Evolutionary conservation across 139 green algal species (phyloP), one percentile per base, ranked within the genome.

Genomic region (Dunaliella primolecta): DNA sequence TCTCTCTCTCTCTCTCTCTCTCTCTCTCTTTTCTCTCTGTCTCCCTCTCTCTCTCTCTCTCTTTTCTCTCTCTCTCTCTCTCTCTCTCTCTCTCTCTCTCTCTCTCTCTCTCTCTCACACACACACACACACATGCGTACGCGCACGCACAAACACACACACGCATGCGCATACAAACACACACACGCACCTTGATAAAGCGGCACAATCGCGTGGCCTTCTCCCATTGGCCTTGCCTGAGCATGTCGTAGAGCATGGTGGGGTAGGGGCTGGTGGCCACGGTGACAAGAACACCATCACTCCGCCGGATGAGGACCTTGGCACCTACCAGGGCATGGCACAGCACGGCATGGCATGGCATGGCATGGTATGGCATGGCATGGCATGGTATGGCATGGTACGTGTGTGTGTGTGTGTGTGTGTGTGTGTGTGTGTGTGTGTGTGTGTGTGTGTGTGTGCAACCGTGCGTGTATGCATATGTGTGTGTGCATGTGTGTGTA

Each of bases 151-250:
- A 64, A 7, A 64, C 46, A 64, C 7, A 64, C 46, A 64, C 46
- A 64, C 46, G 46, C 46, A 64, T 15, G 46, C 46, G 15, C 46
- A 64, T 15, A 64, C 46, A 15, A 7, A 15, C 46, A 64, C 15
- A 15, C 46, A 15, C 46, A 64, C 46, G 46, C 78, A 92, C 85
- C 86, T 93, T 94, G 83, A 94, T 89, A 83, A 92, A 93, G n/a
- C 93, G 91, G 85, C 92, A 95, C 55, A 97, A 89, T 37, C 93
- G 89, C 36, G 89, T 92, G 34, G 93, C 94, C 84, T 92, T 92
- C 81, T 94, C 91, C 93, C 93, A 97, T 80, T 93, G 78, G 2
- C 78, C 80, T n/a, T 77, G 25, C 64, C 78, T 75, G 27, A 93
- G 84, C 86, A 94, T 89, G 71, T 92, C 83, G 85, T 96, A 90